Percentiles rank a stretch among this genome's conserved stretches.
These are phyloP conservation scores for Dactylellina sp. DNA, from an alignment of 2,329 filamentous ascomycete species.

Conservation along the genomic window DNA sequence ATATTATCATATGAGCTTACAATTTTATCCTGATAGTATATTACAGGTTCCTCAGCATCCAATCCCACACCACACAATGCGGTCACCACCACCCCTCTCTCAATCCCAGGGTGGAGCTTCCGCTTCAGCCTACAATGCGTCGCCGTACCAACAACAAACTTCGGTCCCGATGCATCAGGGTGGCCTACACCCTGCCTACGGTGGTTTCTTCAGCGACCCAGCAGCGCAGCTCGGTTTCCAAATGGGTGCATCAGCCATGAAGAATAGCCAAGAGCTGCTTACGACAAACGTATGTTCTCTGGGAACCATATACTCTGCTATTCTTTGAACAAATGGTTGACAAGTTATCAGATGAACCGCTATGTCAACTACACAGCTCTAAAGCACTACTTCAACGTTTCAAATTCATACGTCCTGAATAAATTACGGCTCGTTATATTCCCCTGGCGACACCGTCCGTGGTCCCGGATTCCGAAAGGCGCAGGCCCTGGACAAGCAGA, in stretches of 20 bases:
- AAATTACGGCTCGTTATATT: slow-evolving; percentile 95
- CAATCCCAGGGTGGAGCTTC: slow-evolving; percentile 62
- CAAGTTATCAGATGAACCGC: slow-evolving; percentile 72
- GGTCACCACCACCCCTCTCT: slow-evolving; percentile 80
- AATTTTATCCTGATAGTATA: slow-evolving; percentile 67
- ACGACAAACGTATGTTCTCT: slow-evolving; percentile 83
- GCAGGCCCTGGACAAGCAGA: slow-evolving; percentile 77
- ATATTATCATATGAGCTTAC: background rate
- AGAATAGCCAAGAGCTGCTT: slow-evolving; percentile 90
- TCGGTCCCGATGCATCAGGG: slow-evolving; percentile 68
- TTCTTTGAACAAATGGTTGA: slow-evolving; percentile 1
- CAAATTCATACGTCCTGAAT: slow-evolving; percentile 93
- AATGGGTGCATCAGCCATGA: slow-evolving; percentile 90
- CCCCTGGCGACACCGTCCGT: slow-evolving; percentile 96
- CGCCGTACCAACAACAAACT: slow-evolving; percentile 77
- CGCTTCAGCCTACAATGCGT: slow-evolving; percentile 68
- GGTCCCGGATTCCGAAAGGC: slow-evolving; percentile 79
- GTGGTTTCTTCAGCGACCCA: slow-evolving; percentile 94
- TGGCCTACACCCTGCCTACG: slow-evolving; percentile 75
- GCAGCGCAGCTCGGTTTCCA: slow-evolving; percentile 95
- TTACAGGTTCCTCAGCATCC: slow-evolving; percentile 82
- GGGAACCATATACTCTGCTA: background rate
- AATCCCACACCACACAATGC: slow-evolving; percentile 96
- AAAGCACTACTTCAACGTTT: slow-evolving; percentile 99
- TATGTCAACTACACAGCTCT: slow-evolving; percentile 92